Evolutionary conservation across 208 protist genomes (phyloP).

Genomic region (Acanthamoeba lenticulata): DNA sequence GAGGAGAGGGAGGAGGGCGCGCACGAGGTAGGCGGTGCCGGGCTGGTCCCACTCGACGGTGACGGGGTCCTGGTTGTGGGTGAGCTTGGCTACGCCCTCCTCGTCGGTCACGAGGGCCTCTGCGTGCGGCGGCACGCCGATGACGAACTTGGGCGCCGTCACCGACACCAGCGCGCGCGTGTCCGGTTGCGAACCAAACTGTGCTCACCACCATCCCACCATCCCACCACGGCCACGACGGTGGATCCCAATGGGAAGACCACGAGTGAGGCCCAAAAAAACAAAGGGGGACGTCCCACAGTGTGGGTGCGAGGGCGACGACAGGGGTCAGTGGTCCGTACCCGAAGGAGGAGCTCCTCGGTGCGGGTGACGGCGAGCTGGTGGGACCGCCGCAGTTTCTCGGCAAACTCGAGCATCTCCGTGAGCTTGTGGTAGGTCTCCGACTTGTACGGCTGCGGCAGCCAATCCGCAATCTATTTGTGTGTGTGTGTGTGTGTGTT

Average conservation of each 20-base stretch:
- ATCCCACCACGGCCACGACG: no score
- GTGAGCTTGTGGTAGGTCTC: slow-evolving; percentile 62
- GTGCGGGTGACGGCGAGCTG: slow-evolving; percentile 57
- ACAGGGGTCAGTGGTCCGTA: no score
- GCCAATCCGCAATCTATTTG: slow-evolving; percentile 39
- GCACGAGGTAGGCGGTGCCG: neutral
- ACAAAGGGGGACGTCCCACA: no score
- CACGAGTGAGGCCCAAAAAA: no score
- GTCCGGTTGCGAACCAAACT: neutral
- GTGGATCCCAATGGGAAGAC: no score
- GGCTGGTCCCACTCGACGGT: slow-evolving; percentile 23
- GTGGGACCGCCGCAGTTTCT: slow-evolving; percentile 45
- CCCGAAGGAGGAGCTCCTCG: slow-evolving; percentile 51
- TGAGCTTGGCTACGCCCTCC: neutral
- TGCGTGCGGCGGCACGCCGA: slow-evolving; percentile 37
- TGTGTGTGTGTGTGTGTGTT: neutral
- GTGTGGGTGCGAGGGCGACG: no score
- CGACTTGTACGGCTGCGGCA: slow-evolving; percentile 25
- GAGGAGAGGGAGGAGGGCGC: no score
- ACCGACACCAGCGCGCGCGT: neutral
- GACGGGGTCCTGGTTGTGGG: slow-evolving; percentile 53
- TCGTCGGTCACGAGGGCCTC: slow-evolving; percentile 32
- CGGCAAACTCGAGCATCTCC: slow-evolving; percentile 39
- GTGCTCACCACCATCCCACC: no score
- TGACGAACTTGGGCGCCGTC: neutral